Conservation (phyloP, 2,329 filamentous ascomycete species). For the Coniochaeta sp. region DNA sequence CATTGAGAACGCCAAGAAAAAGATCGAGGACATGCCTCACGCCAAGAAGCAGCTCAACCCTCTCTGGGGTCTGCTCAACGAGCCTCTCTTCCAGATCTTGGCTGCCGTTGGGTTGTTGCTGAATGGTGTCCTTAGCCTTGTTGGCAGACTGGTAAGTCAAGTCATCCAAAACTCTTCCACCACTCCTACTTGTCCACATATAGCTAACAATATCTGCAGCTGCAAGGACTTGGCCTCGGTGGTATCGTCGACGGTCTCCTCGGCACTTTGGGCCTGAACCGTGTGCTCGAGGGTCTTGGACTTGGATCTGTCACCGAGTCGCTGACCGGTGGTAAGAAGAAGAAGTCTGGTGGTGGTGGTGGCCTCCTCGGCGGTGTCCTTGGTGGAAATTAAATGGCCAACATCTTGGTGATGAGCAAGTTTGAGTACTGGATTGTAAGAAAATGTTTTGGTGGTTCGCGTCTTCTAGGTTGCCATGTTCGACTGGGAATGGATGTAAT, state of each 20-base stretch:
- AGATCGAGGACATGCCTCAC: constrained; percentile 85
- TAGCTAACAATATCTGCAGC: constrained; percentile 23
- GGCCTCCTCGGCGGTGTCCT: constrained; percentile 17
- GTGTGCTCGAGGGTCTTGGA: constrained; percentile 68
- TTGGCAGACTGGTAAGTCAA: constrained; percentile 62
- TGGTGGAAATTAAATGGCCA: constrained; percentile 7
- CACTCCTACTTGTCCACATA: neutral
- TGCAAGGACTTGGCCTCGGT: constrained; percentile 76
- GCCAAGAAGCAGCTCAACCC: constrained; percentile 94
- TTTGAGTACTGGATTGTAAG: neutral
- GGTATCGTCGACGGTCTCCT: constrained; percentile 73
- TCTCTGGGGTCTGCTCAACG: constrained; percentile 73
- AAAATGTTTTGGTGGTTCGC: neutral
- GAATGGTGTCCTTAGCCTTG: constrained; percentile 75
- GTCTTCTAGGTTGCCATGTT: neutral
- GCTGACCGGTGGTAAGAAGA: constrained; percentile 35
- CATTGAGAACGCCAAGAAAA: constrained; percentile 85
- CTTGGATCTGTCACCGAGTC: constrained; percentile 40
- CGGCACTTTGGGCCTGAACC: constrained; percentile 68
- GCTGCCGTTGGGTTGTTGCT: constrained; percentile 80
- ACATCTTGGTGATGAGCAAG: neutral
- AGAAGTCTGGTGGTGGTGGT: constrained; percentile 28
- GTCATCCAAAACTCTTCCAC: no score
- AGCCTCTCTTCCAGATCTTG: constrained; percentile 88
- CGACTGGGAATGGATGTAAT: neutral